phyloP scores from a whole-genome alignment of 2,329 filamentous ascomycete species.

The Dactylonectria estremocensis region DNA sequence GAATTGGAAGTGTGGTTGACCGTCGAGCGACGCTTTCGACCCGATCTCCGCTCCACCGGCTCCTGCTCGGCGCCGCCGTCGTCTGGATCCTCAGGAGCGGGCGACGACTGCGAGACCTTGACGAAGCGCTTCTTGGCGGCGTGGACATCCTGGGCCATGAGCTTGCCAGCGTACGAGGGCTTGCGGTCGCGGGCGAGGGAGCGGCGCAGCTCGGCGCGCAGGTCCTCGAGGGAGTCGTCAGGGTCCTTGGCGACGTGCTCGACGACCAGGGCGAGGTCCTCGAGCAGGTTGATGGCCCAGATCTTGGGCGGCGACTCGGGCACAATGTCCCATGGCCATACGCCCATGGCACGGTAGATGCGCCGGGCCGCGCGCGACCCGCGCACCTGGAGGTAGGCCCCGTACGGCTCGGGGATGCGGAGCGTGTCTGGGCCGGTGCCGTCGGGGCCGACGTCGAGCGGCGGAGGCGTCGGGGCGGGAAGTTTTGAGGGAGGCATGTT shows the following conservation, averaged over 20 bases:
- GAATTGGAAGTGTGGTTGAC: constrained; percentile 43
- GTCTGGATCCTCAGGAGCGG: constrained; percentile 35
- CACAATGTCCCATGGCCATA: constrained; percentile 50
- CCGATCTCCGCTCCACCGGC: constrained; percentile 40
- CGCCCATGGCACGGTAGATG: constrained; percentile 47
- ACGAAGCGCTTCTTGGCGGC: constrained; percentile 50
- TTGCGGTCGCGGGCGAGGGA: constrained; percentile 49
- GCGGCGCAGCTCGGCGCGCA: constrained; percentile 45
- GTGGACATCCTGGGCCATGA: constrained; percentile 50
- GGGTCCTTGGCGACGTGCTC: constrained; percentile 49
- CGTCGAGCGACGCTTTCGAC: constrained; percentile 38
- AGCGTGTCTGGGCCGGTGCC: constrained; percentile 40
- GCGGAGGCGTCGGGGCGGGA: constrained; percentile 29
- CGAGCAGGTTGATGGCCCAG: constrained; percentile 50
- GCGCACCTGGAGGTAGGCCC: constrained; percentile 43
- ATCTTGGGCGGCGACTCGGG: constrained; percentile 49
- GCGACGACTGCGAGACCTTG: constrained; percentile 40
- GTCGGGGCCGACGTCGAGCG: constrained; percentile 44
- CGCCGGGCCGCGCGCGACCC: constrained; percentile 47
- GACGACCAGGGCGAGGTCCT: constrained; percentile 48
- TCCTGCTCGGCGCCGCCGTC: constrained; percentile 36
- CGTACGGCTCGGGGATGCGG: constrained; percentile 47
- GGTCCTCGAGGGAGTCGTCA: constrained; percentile 45
- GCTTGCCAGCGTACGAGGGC: constrained; percentile 49
- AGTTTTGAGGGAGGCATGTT: constrained; percentile 18